A percentile compares a stretch with the other conserved stretches of the same genome.
phyloP scores from a whole-genome alignment of 768 basidiomycete species.

The Mycena haematopus region DNA sequence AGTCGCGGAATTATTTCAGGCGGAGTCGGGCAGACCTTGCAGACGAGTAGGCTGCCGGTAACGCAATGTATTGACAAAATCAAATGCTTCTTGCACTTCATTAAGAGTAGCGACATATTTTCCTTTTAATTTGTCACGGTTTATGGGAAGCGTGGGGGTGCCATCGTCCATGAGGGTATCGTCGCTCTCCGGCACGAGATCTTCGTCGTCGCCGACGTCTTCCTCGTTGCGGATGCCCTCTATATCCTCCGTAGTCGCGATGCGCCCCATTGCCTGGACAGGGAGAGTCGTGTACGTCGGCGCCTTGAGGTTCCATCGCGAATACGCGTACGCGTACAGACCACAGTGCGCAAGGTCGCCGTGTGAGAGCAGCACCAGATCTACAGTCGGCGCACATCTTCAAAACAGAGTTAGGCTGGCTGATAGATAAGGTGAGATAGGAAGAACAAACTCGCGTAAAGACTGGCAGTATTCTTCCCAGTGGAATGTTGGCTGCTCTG shows the following conservation, averaged over 20 bases:
- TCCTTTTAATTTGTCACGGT: constrained; percentile 43
- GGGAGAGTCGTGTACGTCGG: constrained; percentile 95
- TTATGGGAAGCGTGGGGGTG: constrained; percentile 35
- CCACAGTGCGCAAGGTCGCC: constrained; percentile 90
- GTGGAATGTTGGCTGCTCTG: constrained; percentile 41
- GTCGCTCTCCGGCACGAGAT: constrained; percentile 33
- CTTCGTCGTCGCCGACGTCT: constrained; percentile 57
- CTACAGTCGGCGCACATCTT: constrained; percentile 81
- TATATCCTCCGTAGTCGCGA: constrained; percentile 88
- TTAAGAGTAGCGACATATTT: constrained; percentile 79
- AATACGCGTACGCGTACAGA: constrained; percentile 90
- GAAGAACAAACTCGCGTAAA: constrained; percentile 66
- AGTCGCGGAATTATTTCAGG: constrained; percentile 14
- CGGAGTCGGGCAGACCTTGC: constrained; percentile 62
- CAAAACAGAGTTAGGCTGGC: constrained; percentile 15
- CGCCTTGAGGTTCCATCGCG: constrained; percentile 86
- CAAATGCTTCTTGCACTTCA: constrained; percentile 93
- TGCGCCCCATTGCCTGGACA: constrained; percentile 93
- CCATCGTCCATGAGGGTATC: constrained; percentile 38
- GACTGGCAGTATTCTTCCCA: constrained; percentile 74
- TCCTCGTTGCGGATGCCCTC: constrained; percentile 82
- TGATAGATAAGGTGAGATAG: constrained; percentile 13
- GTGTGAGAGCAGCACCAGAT: constrained; percentile 93
- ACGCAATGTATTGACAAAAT: constrained; percentile 87
- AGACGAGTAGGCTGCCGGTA: constrained; percentile 97